These are phyloP conservation scores for Coemansia sp. DNA, from an alignment of 192 early-diverging fungal species.

Conservation along the genomic window DNA sequence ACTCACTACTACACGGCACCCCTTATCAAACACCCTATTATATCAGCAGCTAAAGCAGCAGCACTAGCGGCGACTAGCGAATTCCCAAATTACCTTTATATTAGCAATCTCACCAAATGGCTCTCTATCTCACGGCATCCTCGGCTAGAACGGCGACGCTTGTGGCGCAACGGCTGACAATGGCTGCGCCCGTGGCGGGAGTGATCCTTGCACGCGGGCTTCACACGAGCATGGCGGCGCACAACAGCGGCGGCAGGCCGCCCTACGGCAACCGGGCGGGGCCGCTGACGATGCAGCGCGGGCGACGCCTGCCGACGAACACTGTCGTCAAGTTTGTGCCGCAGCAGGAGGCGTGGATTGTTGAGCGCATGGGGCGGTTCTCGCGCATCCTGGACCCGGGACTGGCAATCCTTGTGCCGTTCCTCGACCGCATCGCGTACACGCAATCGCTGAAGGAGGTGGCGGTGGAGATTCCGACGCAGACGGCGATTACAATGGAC, in stretches of 20 bases:
- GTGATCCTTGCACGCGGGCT: not conserved
- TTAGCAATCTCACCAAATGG: no score
- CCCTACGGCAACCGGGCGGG: not conserved
- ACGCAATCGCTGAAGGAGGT: constrained; percentile 95
- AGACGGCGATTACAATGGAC: constrained; percentile 92
- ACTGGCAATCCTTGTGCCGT: constrained; percentile 82
- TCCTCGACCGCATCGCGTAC: constrained; percentile 86
- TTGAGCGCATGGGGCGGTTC: constrained; percentile 93
- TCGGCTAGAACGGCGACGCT: no score
- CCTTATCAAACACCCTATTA: no score
- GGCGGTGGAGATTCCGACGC: constrained; percentile 87
- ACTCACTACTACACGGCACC: no score
- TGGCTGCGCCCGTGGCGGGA: not conserved
- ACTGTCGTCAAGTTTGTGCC: constrained; percentile 93
- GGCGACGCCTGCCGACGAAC: constrained; percentile 30
- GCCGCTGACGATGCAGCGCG: not conserved
- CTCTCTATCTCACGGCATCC: no score
- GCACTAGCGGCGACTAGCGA: no score
- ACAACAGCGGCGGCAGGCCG: not conserved
- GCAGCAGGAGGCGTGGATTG: constrained; percentile 96
- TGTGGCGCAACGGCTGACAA: not conserved
- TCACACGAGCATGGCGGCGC: not conserved
- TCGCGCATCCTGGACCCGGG: constrained; percentile 85
- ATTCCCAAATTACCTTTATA: no score
- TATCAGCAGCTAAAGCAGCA: no score